Conservation (phyloP, 192 early-diverging fungal genomes). For the Phlyctochytrium planicorne region DNA sequence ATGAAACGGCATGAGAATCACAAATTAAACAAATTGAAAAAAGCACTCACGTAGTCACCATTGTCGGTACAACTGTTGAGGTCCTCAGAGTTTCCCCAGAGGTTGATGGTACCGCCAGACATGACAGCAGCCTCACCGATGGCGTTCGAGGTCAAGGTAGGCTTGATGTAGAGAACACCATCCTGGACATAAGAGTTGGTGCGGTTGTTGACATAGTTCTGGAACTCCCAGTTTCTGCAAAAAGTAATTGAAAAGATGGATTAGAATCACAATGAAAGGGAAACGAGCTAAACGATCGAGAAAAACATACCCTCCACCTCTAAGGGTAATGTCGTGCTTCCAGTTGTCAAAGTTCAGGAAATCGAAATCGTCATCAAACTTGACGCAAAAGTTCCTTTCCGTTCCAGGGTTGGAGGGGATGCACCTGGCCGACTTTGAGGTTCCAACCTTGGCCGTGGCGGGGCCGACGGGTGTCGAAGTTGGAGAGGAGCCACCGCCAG, state of each 20-base stretch:
- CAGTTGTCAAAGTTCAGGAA: constrained; percentile 13
- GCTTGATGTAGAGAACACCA: constrained; percentile 59
- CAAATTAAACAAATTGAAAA: no score
- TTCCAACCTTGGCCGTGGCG: not conserved
- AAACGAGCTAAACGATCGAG: constrained; percentile 1
- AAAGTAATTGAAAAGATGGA: no score
- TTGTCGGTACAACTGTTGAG: constrained; percentile 21
- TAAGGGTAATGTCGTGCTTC: constrained; percentile 33
- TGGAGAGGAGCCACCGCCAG: not conserved
- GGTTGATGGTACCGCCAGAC: constrained; percentile 40
- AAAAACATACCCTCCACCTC: no score
- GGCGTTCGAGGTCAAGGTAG: constrained; percentile 54
- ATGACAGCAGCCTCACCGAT: constrained; percentile 46
- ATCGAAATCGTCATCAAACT: constrained; percentile 29
- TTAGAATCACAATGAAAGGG: no score
- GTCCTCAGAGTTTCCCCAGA: constrained; percentile 2
- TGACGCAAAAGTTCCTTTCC: constrained; percentile 22
- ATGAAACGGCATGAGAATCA: no score
- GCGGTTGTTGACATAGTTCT: constrained; percentile 27
- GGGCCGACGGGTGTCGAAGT: not conserved
- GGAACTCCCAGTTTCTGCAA: constrained; percentile 32
- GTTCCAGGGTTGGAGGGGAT: not conserved
- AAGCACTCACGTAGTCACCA: constrained; percentile 36
- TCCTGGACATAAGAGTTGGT: constrained; percentile 58
- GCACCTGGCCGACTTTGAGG: not conserved